Evolutionary conservation across 768 basidiomycete genomes (phyloP), one percentile per base, ranked within the genome.

Genomic region (Tricholoma terreum): DNA sequence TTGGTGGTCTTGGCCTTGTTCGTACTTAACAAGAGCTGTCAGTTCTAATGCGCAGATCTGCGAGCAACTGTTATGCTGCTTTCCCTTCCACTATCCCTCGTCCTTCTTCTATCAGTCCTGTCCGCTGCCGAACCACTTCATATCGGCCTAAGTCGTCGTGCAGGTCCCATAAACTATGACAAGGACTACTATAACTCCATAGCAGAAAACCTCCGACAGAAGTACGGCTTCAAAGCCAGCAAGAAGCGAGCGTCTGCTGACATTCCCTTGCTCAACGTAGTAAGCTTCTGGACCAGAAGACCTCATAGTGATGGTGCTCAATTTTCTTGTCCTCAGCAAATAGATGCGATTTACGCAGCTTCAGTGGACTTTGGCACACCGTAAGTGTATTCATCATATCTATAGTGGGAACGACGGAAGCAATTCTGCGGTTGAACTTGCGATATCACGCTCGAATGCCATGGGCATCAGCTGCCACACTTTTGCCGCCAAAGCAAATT

Each of bases 301-400:
- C n/a, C n/a, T n/a, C n/a, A n/a, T n/a, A n/a, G n/a, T n/a, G n/a
- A n/a, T n/a, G n/a, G n/a, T n/a, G n/a, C n/a, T n/a, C n/a, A n/a
- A n/a, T n/a, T n/a, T n/a, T n/a, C n/a, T n/a, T n/a, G n/a, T 33
- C 22, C 22, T 21, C 55, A 88, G 86, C 63, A 71, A 59, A 66
- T 65, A 14, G 87, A 89, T 43, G 69, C 81, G 0, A 84, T 80
- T 59, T 89, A 88, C 65, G 79, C 84, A 56, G 84, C 79, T 1
- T 65, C 69, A 15, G 67, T 88, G 1, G 71, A 62, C 50, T 76
- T 88, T 36, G 87, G 87, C 10, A 83, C 85, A n/a, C n/a, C n/a
- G n/a, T n/a, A n/a, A n/a, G n/a, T n/a, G n/a, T n/a, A n/a, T n/a
- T n/a, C n/a, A n/a, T n/a, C n/a, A n/a, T n/a, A n/a, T n/a, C n/a